A percentile compares a stretch with the other conserved stretches of the same genome.
Evolutionary conservation across 768 basidiomycete genomes (phyloP).

Genomic region (Trametes cubensis): DNA sequence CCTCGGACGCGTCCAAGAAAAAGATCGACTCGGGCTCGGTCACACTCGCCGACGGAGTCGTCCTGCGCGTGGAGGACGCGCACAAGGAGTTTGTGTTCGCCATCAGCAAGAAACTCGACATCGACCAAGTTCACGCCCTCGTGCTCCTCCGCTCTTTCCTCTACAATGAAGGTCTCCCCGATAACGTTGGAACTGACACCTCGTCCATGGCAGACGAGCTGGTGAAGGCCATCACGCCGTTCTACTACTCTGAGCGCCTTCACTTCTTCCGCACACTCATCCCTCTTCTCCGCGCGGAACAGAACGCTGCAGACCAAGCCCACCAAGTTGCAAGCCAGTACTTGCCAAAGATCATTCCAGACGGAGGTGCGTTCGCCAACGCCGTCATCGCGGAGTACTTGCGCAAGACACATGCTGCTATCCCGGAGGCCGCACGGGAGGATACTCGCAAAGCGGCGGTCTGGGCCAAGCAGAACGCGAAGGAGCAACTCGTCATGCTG

Average conservation of each 20-base stretch:
- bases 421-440: conserved; percentile 45
- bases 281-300: conserved; percentile 73
- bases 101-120: conserved; percentile 70
- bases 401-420: conserved; percentile 49
- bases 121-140: conserved; percentile 82
- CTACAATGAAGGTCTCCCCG: conserved; percentile 73
- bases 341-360: conserved; percentile 63
- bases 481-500: conserved; percentile 78
- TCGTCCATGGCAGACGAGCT: conserved; percentile 56
- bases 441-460: conserved; percentile 62
- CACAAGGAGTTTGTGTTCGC: conserved; percentile 72
- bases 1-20: conserved; percentile 66
- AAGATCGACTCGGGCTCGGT: conserved; percentile 69
- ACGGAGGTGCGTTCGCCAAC: conserved; percentile 64
- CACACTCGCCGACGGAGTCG: conserved; percentile 66
- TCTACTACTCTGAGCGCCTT: conserved; percentile 82
- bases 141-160: conserved; percentile 76
- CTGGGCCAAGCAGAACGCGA: conserved; percentile 74
- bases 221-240: conserved; percentile 72
- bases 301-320: conserved; percentile 56
- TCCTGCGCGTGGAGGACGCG: conserved; percentile 62
- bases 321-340: conserved; percentile 56
- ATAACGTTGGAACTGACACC: conserved; percentile 45
- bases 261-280: conserved; percentile 69
- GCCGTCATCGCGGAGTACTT: conserved; percentile 63